Evolutionary conservation across 2,329 filamentous ascomycete genomes (phyloP), one percentile per base, ranked within the genome.

Genomic region (Exserohilum turcica): DNA sequence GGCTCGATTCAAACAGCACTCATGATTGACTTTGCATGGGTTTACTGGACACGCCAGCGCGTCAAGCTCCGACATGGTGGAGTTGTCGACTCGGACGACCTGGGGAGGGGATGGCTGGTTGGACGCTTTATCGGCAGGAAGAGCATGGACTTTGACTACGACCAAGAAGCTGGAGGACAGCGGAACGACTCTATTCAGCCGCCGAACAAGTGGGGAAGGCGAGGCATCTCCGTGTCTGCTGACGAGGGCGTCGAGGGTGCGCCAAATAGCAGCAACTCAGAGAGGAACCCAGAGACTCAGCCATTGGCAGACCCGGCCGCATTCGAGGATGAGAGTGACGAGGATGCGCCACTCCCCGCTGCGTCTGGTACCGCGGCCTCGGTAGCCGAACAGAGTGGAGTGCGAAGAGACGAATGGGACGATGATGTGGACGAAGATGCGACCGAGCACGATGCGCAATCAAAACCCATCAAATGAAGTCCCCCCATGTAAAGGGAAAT

Each of bases 1-100:
- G 93, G 93, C 50, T 78, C 95, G 54, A 80, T 97, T 21, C 93
- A 97, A 78, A 97, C 92, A 0, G 86, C 89, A 1, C 84, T 97
- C 37, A 97, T 97, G 75, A 73, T 92, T 64, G 93, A 97, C 76
- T 97, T 97, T 72, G 92, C 91, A 31, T 97, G 92, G 92, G 92
- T 97, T 1, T 97, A 97, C 80, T 97, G 90, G 79, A 90, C 89
- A 9, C 85, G 93, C 59, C 93, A 97, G 78, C 86, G 92, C 52
- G 92, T 97, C 69, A 97, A 97, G 86, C 86, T 97, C 13, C 85
- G 93, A 57, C 87, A 86, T 61, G 93, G 93, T 38, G 91, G 91
- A 6, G 82, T 97, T 15, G 91, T 97, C 12, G 93, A 97, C 70
- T 88, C 88, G 3, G 92, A 97, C 61, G 93, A 97, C 71, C 80